Evolutionary conservation across 768 basidiomycete genomes (phyloP), one percentile per base, ranked within the genome.

Genomic region (Panellus pusillus): DNA sequence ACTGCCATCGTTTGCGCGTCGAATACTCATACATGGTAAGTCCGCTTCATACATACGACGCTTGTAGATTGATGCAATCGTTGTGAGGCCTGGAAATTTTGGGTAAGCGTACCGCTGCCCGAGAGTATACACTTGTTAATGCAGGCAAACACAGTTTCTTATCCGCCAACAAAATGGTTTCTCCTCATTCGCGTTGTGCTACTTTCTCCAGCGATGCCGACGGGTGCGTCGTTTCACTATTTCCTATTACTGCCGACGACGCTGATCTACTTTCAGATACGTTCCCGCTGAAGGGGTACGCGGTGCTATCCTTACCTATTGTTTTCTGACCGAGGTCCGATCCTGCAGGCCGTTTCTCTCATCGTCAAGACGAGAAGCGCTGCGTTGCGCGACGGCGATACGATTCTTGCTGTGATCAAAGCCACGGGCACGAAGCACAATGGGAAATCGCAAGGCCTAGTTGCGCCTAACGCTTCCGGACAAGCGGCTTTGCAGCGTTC

Each of bases 381-480:
- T 37, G 72, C 72, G 18, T 20, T 68, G 12, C 64, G 71, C 15
- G 71, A 73, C 39, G 66, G 67, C 3, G 70, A 73, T 44, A 63
- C 49, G 38, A 73, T 73, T 44, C 51, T 73, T 3, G 72, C 61
- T 12, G 57, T 67, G 5, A 58, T 73, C 29, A 64, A 62, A 52
- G 59, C 69, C 1, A 71, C 72, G 2, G 68, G 65, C 20, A 63
- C 65, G 40, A 66, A 59, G 24, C 71, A 72, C 48, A 70, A 72
- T 47, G 72, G 72, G 6, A 57, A 67, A 44, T 67, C 71, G 17
- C 71, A 72, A 60, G 72, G 72, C 9, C 54, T 73, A 8, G 68
- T 70, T 1, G 72, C 72, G 14, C 72, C 72, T 1, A 68, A 64
- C 43, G 64, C 68, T 20, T 63, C 64, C 38, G 68, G 66, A 0